These are phyloP conservation scores for Acacia acuminata DNA, from an alignment of 306 rosid species.

Conservation along the genomic window DNA sequence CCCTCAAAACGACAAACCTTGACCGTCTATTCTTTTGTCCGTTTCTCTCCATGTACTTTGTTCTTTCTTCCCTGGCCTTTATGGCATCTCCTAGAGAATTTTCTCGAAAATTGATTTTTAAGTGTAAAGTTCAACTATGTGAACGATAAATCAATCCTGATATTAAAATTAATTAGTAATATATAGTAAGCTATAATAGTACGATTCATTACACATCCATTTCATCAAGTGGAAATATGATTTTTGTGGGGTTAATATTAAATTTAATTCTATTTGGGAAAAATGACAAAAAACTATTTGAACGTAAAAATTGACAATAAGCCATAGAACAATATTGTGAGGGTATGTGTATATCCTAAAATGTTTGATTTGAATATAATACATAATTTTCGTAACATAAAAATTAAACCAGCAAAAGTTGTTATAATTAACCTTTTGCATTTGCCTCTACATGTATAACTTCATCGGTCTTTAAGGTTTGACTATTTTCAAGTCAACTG, in stretches of 20 bases:
- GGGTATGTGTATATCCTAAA: background rate
- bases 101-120: background rate
- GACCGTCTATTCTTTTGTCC: conserved; percentile 67
- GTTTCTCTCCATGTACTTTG: conserved; percentile 38
- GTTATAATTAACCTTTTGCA: background rate
- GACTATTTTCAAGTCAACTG: background rate
- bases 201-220: background rate
- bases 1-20: conserved; percentile 46
- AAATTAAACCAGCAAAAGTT: background rate
- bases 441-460: background rate
- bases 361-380: too few species aligned
- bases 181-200: background rate
- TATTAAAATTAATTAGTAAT: background rate
- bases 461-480: background rate
- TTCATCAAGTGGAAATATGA: background rate
- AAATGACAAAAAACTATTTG: background rate
- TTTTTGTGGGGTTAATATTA: background rate
- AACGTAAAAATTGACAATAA: background rate
- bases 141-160: background rate
- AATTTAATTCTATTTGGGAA: background rate
- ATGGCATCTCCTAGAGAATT: background rate
- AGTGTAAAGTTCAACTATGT: background rate
- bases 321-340: background rate
- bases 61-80: background rate
- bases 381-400: too few species aligned